Evolutionary conservation across 2,329 filamentous ascomycete species (phyloP), one percentile per base, ranked within the genome.

Genomic region (Pseudocercospora pini-densiflorae): DNA sequence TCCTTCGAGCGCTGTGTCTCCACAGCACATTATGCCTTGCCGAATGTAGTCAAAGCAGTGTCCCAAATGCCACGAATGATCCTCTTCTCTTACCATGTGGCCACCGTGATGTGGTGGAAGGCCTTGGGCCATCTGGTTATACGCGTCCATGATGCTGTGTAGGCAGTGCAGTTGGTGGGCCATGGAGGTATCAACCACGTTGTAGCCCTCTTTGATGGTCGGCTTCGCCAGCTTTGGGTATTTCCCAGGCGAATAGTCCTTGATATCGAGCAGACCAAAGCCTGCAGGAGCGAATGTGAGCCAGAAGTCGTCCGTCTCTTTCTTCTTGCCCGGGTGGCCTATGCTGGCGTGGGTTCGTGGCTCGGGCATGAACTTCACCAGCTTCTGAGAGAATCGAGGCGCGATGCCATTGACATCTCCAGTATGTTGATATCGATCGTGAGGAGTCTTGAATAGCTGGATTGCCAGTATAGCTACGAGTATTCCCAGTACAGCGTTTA

Each of bases 1-100:
- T 10, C 63, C 63, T n/a, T 64, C 63, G 10, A 64, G n/a, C 31
- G 63, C 63, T 23, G 63, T 64, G 33, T 64, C 63, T 14, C 63
- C 63, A 51, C 63, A 64, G 36, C 63, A 64, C 63, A 64, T 64
- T n/a, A 64, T 61, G 23, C 63, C 63, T 43, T 64, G 63, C 5
- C 63, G 57, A 12, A 64, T 64, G 33, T 64, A 64, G 45, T 64
- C 63, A 21, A 64, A 64, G 45, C 63, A 64, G 47, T 64, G 63
- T 6, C 63, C 63, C 33, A 64, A 49, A 57, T 64, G 63, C 63
- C 63, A 64, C 23, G 63, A 64, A 33, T 64, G 63, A 49, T 64
- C 63, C 12, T 64, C 47, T 16, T 14, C 57, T 61, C 49, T 61
- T 4, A 43, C n/a, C 40, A 36, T 19, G 21, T 49, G 53, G 5